Percentiles rank a stretch among this genome's conserved stretches.
These are phyloP conservation scores for Dryadomyces sulphureus DNA, from an alignment of 2,329 filamentous ascomycete genomes.

Conservation along the genomic window DNA sequence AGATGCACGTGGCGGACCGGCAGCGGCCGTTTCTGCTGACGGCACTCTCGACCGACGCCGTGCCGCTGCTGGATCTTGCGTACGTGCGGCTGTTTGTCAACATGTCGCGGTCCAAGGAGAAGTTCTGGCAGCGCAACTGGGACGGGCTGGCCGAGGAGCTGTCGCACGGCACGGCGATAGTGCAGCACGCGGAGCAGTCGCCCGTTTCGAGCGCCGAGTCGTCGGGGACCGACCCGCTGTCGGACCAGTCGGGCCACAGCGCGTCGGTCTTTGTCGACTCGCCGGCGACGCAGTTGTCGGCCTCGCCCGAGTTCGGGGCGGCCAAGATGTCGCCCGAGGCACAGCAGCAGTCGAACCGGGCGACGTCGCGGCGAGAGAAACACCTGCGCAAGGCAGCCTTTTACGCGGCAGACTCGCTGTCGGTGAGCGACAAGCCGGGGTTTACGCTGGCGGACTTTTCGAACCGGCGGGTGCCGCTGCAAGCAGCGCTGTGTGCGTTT, in stretches of 20 bases:
- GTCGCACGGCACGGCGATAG: conserved; percentile 59
- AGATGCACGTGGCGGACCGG: conserved; percentile 67
- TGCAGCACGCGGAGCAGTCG: conserved; percentile 55
- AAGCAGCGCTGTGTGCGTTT: conserved; percentile 82
- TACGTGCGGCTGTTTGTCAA: conserved; percentile 91
- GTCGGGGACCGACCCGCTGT: conserved; percentile 26
- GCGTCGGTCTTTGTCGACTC: conserved; percentile 35
- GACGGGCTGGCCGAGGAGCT: conserved; percentile 83
- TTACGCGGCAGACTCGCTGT: conserved; percentile 82
- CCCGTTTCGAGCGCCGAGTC: conserved; percentile 34
- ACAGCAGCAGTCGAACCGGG: conserved; percentile 17
- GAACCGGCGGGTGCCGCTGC: conserved; percentile 73
- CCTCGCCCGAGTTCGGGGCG: conserved; percentile 30
- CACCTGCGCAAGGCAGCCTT: conserved; percentile 89
- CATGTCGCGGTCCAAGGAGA: conserved; percentile 80
- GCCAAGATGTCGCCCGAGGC: conserved; percentile 18
- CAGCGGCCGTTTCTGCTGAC: conserved; percentile 73
- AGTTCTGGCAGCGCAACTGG: conserved; percentile 88
- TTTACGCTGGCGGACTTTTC: conserved; percentile 74
- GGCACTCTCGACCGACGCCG: conserved; percentile 76
- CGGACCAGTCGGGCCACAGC: conserved; percentile 18
- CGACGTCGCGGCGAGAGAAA: conserved; percentile 61
- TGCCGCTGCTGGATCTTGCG: conserved; percentile 79
- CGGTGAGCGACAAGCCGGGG: conserved; percentile 74
- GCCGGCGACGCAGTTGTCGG: conserved; percentile 34